Evolutionary conservation across 371 early-diverging fungal species (phyloP).

Genomic region (Mortierella sp.): DNA sequence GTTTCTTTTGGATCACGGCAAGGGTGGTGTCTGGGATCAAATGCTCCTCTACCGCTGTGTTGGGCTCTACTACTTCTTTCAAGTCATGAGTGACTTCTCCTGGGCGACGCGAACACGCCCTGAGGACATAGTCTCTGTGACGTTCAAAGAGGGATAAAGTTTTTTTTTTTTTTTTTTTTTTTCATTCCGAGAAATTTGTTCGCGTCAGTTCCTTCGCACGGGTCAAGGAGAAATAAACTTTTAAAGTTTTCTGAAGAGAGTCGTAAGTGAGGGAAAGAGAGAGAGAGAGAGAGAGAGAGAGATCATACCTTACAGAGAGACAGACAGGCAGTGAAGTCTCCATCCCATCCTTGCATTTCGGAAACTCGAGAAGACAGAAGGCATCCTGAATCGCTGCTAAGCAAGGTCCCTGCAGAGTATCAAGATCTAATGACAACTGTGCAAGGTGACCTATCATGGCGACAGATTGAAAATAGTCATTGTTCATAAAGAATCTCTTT

Average conservation of each 20-base stretch:
- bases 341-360: conserved; percentile 23
- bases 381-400: conserved; percentile 24
- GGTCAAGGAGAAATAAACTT: background rate
- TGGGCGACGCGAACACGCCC: conserved; percentile 1
- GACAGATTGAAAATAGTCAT: background rate
- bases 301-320: conserved; percentile 38
- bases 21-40: background rate
- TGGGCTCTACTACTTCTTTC: background rate
- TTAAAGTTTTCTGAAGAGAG: background rate
- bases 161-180: background rate
- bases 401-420: conserved; percentile 12
- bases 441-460: conserved; percentile 14
- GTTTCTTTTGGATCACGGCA: conserved; percentile 9
- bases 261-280: too few species aligned
- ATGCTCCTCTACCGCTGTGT: too few species aligned
- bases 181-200: too few species aligned
- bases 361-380: conserved; percentile 38
- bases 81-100: background rate
- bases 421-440: conserved; percentile 6
- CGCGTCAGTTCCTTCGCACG: background rate
- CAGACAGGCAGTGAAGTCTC: conserved; percentile 25
- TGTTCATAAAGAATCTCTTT: background rate
- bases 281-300: too few species aligned
- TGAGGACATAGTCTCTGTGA: conserved; percentile 21
- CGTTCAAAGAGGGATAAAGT: background rate